Evolutionary conservation across 2,329 filamentous ascomycete species (phyloP), one percentile per base, ranked within the genome.

Genomic region (Venturia aucupariae): DNA sequence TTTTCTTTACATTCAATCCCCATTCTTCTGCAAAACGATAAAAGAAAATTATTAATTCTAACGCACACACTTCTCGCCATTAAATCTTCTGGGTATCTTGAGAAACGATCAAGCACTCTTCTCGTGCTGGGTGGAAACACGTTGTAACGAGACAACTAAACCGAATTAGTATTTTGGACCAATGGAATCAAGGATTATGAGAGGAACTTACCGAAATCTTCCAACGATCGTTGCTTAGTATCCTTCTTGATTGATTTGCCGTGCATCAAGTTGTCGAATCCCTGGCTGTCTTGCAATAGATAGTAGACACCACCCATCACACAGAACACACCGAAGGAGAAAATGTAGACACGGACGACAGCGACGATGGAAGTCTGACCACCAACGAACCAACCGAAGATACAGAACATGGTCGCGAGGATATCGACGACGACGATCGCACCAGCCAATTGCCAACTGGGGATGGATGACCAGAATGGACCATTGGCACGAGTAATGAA

Each of bases 401-500:
- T 79, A 75, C 85, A 88, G 84, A 96, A 95, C 75, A 91, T 82
- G 46, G 90, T 95, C 68, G 91, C 90, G 65, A 95, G 78, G 70
- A 94, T 83, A 73, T 96, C 90, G 72, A 96, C 91, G 61, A 90
- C 69, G 60, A 94, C 75, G 68, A 96, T 91, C 68, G 91, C 91
- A 67, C 87, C 87, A 64, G 82, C 76, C 55, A 96, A 82, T 77
- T 95, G 90, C 89, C 90, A 92, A 67, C 90, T 95, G 66, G 92
- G 91, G 66, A 91, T 84, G 30, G 89, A 92, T 3, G 89, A 92
- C 90, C 90, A 95, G 84, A 95, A 93, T 64, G 90, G 90, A 72
- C 91, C 90, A 78, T 92, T 92, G 78, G 90, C 89, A 82, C 92
- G 90, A 68, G 91, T 96, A 79, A 96, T 93, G 82, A 96, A 95